Percentiles rank a stretch among this genome's conserved stretches.
Conservation (phyloP, 2,329 filamentous ascomycete genomes). For the Zopfia rhizophila region DNA sequence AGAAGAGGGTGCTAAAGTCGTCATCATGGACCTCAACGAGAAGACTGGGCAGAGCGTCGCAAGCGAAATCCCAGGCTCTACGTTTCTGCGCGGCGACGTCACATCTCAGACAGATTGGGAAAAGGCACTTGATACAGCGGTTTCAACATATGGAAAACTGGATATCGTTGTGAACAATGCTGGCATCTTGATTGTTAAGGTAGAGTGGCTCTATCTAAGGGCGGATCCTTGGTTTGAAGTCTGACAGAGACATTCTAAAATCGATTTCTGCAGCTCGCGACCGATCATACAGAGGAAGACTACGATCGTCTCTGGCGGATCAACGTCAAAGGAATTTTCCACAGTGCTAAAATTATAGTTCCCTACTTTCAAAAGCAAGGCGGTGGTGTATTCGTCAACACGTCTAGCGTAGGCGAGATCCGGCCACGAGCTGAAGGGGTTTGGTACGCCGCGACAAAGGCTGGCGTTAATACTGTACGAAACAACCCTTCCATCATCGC, state of each 20-base stretch:
- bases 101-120: conserved; percentile 60
- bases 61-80: no score
- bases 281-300: no score
- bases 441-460: conserved; percentile 75
- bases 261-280: no score
- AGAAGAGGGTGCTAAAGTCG: conserved; percentile 65
- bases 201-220: no score
- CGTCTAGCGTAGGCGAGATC: conserved; percentile 68
- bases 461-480: conserved; percentile 66
- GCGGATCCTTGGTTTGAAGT: no score
- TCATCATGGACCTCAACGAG: conserved; percentile 67
- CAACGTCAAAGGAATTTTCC: conserved; percentile 71
- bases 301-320: no score
- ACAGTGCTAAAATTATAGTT: conserved; percentile 65
- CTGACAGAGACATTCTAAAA: no score
- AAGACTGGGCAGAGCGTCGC: no score
- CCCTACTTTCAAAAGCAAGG: conserved; percentile 66
- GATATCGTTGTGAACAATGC: conserved; percentile 69
- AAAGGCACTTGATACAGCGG: conserved; percentile 32
- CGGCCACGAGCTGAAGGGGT: conserved; percentile 67
- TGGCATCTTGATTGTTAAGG: no score
- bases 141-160: conserved; percentile 57
- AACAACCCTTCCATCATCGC: no score
- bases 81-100: conserved; percentile 58
- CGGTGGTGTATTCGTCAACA: conserved; percentile 69